These are phyloP conservation scores for Beauveria australis DNA, from an alignment of 2,329 filamentous ascomycete species.

Conservation along the genomic window DNA sequence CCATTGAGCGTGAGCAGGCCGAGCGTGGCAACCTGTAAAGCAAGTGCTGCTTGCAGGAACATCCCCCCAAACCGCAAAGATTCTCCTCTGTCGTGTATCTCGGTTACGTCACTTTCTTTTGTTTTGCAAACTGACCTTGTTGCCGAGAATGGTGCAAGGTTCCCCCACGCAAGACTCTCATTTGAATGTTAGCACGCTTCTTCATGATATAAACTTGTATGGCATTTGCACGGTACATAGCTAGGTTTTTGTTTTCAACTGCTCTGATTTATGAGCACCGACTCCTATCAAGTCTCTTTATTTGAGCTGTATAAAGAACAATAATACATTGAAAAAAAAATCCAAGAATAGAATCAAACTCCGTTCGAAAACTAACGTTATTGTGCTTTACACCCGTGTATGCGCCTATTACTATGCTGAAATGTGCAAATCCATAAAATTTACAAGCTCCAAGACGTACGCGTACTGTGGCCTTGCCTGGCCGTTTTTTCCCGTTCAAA, in stretches of 20 bases:
- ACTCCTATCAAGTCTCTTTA: neutral
- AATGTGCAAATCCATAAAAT: neutral
- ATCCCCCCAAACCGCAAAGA: neutral
- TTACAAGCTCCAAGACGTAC: neutral
- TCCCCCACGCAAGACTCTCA: neutral
- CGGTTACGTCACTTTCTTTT: neutral
- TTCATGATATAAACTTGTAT: neutral
- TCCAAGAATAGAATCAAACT: neutral
- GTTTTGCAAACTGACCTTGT: neutral
- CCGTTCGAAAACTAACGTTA: neutral
- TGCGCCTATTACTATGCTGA: neutral
- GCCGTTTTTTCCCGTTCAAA: neutral
- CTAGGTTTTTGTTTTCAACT: neutral
- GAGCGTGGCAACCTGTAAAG: constrained; percentile 69
- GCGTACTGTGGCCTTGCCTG: neutral
- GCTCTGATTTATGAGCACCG: neutral
- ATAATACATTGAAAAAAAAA: neutral
- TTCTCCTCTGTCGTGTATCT: no score
- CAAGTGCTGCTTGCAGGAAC: neutral
- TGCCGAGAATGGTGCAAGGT: neutral
- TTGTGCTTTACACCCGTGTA: neutral
- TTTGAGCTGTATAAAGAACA: neutral
- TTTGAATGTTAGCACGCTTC: neutral
- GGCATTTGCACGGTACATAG: constrained; percentile 9
- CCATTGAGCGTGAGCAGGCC: constrained; percentile 88